Evolutionary conservation across 2,329 filamentous ascomycete genomes (phyloP), one percentile per base, ranked within the genome.

Genomic region (Annulohypoxylon truncatum): DNA sequence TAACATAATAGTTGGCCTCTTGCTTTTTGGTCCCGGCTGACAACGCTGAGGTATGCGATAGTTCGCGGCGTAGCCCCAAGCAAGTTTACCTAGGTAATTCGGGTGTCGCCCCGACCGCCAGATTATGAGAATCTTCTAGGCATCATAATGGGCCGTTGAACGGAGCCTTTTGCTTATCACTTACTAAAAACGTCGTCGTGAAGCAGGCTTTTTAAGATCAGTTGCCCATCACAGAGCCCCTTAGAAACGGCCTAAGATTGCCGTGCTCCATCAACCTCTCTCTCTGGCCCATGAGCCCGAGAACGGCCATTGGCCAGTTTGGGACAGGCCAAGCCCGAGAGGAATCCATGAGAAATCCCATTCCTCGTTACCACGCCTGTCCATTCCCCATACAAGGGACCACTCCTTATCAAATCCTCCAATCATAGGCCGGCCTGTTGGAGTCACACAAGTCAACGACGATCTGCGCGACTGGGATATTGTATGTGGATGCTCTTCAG

Each of bases 181-280:
- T 70, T 70, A 65, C 67, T 70, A 31, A 68, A 70, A 68, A 56
- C 52, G 67, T 68, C 54, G 40, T 63, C 18, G 40, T 70, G 61
- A 70, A 68, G 67, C 64, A 70, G 64, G 61, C 65, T 69, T 68
- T 60, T 67, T 65, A 63, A 67, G 58, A 70, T 70, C 67, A 68
- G 67, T 65, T 60, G 61, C 65, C 54, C 65, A 66, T 68, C 58
- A 68, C 48, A 69, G 67, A 70, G 56, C 67, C 64, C 67, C 65
- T 70, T 68, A 51, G 67, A 66, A 67, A 65, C 61, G 58, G 66
- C 48, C 44, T 48, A 64, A 68, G 59, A 62, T 65, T 65, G 61
- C 63, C 61, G 63, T 69, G 40, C 66, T 57, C 66, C 62, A 69
- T 69, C 47, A 20, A 68, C 54, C 33, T 57, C 55, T 52, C 55